Evolutionary conservation across 129 eudicot genomes (phyloP).

Genomic region (Lonicera japonica): DNA sequence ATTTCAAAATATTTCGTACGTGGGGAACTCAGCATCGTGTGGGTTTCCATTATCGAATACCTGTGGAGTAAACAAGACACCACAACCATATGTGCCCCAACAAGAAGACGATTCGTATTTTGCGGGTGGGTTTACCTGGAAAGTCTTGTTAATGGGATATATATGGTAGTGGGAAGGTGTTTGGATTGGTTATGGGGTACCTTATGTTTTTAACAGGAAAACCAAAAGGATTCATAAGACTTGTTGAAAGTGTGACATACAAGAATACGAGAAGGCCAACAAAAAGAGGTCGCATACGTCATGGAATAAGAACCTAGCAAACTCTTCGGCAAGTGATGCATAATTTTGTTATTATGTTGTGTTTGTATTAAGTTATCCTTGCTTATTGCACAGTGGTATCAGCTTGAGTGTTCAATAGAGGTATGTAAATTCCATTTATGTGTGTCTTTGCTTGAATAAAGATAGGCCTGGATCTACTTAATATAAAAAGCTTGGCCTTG

Average conservation of each 20-base stretch:
- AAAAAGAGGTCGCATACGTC: neutral
- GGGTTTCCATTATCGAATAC: slow-evolving; percentile 7
- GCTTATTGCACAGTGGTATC: no score
- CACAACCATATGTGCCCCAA: neutral
- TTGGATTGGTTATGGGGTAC: slow-evolving; percentile 2
- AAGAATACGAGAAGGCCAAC: neutral
- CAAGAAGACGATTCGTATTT: slow-evolving; percentile 1
- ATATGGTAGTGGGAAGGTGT: slow-evolving; percentile 14
- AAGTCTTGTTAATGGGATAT: slow-evolving; percentile 15
- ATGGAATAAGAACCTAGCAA: neutral
- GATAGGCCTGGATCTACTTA: no score
- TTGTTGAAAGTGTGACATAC: neutral
- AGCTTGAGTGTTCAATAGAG: no score
- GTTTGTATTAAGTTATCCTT: no score
- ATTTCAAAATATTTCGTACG: slow-evolving; percentile 1
- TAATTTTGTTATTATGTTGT: neutral
- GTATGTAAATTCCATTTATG: no score
- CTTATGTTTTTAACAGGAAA: slow-evolving; percentile 1
- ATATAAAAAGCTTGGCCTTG: no score
- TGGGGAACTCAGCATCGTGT: slow-evolving; percentile 8
- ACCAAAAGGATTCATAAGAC: no score
- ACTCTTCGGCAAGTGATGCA: neutral
- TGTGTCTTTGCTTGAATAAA: no score
- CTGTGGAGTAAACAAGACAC: neutral
- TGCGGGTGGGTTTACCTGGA: slow-evolving; percentile 18